Base-by-base conservation (phyloP, 1,284 basidiomycete species). In the Laetiporus sulphureus region DNA sequence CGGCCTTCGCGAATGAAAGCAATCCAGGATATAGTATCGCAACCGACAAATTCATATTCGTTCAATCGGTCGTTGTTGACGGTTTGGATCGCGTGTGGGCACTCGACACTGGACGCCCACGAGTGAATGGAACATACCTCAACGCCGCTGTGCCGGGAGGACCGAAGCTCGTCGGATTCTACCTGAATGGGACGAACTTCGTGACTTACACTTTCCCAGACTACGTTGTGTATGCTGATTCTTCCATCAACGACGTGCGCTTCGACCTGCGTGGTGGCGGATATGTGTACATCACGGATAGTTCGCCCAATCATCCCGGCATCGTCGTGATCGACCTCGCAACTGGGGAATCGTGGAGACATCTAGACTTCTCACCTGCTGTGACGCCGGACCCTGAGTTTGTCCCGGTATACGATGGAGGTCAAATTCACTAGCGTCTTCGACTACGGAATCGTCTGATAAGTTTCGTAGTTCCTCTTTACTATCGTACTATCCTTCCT, bases 111-210 rank as follows among this genome's bases (percentile, higher is more conserved):
- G 58, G 57, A 0, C 52, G 57, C 8, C 51, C 51, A 4, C 44
- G 50, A 5, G 42, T 54, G 6, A 51, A 53, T 18, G 55, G 58
- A 12, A 52, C 54, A 21, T 51, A 51, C 23, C 38, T 57, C 1
- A 49, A 53, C 8, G 52, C 52, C 3, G 45, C 47, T 2, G 47
- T 47, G 1, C 51, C 49, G 1, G 58, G 60, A 4, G 60, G 60
- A 0, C 59, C 58, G 8, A 62, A 62, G 48, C 53, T 62, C 7
- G 41, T 62, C 19, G 60, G 57, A 1, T 60, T 61, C 41, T 51
- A 60, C 40, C 43, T 56, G 22, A 53, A 53, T 15, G 53, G 51
- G 3, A 55, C 51, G 15, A 52, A 44, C 6, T 57, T 62, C 42
- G 46, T 41, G 7, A 59, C 50, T 1, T 54, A 57, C 31, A 54